These are phyloP conservation scores for Schizonepeta tenuifolia DNA, from an alignment of 257 asterid species.

Conservation along the genomic window DNA sequence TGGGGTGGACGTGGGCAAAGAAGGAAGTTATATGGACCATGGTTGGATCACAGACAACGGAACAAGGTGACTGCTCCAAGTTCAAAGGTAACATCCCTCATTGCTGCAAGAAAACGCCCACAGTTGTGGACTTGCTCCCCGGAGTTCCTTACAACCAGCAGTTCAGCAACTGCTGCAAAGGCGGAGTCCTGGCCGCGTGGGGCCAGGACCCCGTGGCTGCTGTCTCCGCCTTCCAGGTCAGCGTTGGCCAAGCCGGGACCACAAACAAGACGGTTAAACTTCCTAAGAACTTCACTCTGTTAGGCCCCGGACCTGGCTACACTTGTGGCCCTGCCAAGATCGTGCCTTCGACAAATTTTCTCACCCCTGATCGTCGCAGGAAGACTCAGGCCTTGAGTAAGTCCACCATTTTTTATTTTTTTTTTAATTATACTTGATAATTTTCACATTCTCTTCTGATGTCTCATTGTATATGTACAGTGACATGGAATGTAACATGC, in stretches of 20 bases:
- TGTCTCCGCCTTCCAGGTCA: constrained; percentile 63
- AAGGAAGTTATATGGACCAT: constrained; percentile 78
- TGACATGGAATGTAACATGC: constrained; percentile 87
- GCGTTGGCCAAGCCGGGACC: constrained; percentile 81
- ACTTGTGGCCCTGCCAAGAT: constrained; percentile 84
- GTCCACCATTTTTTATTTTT: constrained; percentile 23
- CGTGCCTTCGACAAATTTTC: constrained; percentile 68
- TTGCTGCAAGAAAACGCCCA: constrained; percentile 73
- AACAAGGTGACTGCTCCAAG: constrained; percentile 86
- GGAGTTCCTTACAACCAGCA: constrained; percentile 84
- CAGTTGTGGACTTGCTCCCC: constrained; percentile 69
- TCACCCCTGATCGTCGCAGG: constrained; percentile 69
- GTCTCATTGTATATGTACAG: constrained; percentile 39
- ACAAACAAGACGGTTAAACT: constrained; percentile 72
- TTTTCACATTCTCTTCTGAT: not conserved
- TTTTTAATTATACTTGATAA: not conserved
- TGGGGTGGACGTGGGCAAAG: constrained; percentile 89
- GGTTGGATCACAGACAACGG: constrained; percentile 75
- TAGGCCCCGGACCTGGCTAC: constrained; percentile 78
- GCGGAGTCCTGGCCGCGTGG: constrained; percentile 73
- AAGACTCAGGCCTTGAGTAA: constrained; percentile 76
- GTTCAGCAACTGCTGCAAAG: constrained; percentile 73
- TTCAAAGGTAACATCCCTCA: constrained; percentile 79
- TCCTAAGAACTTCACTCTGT: constrained; percentile 73
- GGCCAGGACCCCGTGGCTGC: constrained; percentile 69